Percentiles rank a stretch among this genome's conserved stretches.
phyloP scores from a whole-genome alignment of 805 yeast species.

The Metschnikowia cerradonensis region DNA sequence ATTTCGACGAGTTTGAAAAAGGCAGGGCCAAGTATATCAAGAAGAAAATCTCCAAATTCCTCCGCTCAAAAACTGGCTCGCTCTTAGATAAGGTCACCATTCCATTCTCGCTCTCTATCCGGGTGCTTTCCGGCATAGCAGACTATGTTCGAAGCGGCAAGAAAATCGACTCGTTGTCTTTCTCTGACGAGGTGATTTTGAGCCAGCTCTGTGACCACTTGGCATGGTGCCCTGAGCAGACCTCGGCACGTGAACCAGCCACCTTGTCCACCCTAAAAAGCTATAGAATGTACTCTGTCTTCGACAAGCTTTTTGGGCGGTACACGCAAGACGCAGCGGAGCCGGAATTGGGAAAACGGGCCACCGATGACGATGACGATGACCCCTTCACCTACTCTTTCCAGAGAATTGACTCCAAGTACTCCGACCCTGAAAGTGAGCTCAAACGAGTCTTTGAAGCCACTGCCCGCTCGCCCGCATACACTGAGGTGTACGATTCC shows the following conservation, averaged over 20 bases:
- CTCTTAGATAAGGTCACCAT: background rate
- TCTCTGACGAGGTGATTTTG: background rate
- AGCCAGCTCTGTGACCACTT: background rate
- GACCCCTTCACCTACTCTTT: constrained; percentile 7
- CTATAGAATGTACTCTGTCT: background rate
- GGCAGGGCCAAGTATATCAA: background rate
- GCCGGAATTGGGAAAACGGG: background rate
- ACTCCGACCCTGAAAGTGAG: background rate
- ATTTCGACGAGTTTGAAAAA: constrained; percentile 3
- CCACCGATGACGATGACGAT: background rate
- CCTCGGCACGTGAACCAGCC: background rate
- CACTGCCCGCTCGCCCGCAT: background rate
- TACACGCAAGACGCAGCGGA: background rate
- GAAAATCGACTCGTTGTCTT: background rate
- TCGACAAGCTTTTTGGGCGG: constrained; percentile 1
- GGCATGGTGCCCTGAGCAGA: background rate
- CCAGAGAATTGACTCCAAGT: constrained; percentile 10
- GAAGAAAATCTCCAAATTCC: background rate
- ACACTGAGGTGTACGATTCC: background rate
- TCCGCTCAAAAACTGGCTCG: constrained; percentile 2
- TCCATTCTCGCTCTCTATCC: background rate
- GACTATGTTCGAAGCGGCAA: constrained; percentile 3
- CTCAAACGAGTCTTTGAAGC: constrained; percentile 1
- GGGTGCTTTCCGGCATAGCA: background rate
- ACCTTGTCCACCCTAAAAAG: background rate